Base-by-base conservation (phyloP, 2,329 filamentous ascomycete species). In the Claviceps sp. region DNA sequence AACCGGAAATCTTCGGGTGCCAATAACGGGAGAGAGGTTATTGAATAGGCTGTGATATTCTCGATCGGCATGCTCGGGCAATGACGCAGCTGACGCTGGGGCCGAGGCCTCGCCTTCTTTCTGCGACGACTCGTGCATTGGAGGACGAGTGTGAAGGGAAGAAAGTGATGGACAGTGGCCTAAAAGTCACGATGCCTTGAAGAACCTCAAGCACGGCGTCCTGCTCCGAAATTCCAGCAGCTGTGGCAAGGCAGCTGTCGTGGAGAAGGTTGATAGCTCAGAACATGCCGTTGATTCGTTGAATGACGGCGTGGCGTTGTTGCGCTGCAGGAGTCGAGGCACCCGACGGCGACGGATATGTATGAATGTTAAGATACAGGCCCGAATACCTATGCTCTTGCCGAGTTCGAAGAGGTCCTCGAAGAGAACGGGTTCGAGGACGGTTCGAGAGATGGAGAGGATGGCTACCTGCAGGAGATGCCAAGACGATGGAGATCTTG, bases 281-380 rank as follows among this genome's bases (percentile, higher is more conserved):
- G 46, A 18, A 40, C 53, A 54, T 54, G 50, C 50, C 42, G 24
- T 34, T 34, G 30, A 14, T 13, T 24, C 47, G 53, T 44, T 38
- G 42, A 52, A 30, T 46, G 48, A 49, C 46, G 46, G 43, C 34
- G 53, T 52, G 53, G 47, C 53, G 53, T 40, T 5, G 20, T 45
- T 20, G 36, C 34, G 51, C 18, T 14, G 40, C 47, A 18, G 48
- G 13, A 18, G 11, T 37, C 43, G 30, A 41, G 34, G 34, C 41
- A 47, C 22, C 6, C 14, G 36, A 40, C 14, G n/a, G 7, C 24
- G 40, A 36, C 8, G 9, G 4, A 34, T 34, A 34, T 34, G 24
- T 24, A 24, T 24, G 8, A 34, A 4, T 34, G 30, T 34, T 34
- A 34, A 34, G 30, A 34, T 34, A 34, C 30, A 34, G 30, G 30